Evolutionary conservation across 768 basidiomycete genomes (phyloP), one percentile per base, ranked within the genome.

Genomic region (Mycena galericulata): DNA sequence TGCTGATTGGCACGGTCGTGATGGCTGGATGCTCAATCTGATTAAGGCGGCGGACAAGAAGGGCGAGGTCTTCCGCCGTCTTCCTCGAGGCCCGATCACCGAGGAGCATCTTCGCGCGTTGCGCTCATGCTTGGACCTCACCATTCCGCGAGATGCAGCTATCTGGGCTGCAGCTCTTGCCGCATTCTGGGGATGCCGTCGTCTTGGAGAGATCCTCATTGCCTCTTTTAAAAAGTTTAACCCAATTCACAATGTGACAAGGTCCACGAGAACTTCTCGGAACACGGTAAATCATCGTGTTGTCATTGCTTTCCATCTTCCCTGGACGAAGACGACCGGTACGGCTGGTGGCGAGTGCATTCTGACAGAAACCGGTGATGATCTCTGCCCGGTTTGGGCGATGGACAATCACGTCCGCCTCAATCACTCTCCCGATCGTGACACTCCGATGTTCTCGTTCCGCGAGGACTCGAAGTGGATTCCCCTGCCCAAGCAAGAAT

Each of bases 291-390:
- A 47, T 15, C 8, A 11, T 12, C 55, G 66, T 9, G 11, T n/a
- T 8, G 43, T 43, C 15, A 2, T 57, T 34, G 41, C 24, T 6
- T 70, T 77, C 29, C 62, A 72, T 27, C 18, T 77, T 0, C 68
- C 69, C 0, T 77, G 72, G 70, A 74, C 74, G 0, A 74, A 75
- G 27, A 73, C 68, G 0, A 74, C 67, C 0, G 46, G 43, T 0
- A 41, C 53, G 0, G 6, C 24, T 0, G 71, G 76, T 0, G 65
- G 68, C 0, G 56, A 71, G 1, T 55, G 40, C 17, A 65, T 71
- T 11, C 49, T 77, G 0, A 75, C 73, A 0, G 54, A 50, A 0
- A 73, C 70, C 0, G 46, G 57, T 10, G 57, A 72, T 50, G 54
- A 65, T 0, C 49, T 70, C 1, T 75, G 73, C 29, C 73, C 73